phyloP scores from a whole-genome alignment of 768 basidiomycete species.

The Hericium rajendrae region DNA sequence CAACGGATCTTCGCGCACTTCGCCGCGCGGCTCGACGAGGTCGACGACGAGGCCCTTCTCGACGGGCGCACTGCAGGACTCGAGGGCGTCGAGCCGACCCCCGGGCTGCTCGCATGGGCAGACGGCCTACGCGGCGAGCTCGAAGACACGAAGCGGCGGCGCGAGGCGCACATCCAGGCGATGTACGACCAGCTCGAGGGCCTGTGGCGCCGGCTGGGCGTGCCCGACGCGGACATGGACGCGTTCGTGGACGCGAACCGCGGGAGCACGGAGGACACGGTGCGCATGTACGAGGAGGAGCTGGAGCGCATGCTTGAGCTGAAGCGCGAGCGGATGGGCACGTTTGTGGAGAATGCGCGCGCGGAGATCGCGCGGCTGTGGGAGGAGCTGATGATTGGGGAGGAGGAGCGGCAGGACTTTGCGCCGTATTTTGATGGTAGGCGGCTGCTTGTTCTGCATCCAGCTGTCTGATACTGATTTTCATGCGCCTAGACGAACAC shows the following conservation, averaged over 20 bases:
- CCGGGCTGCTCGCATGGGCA: slow-evolving; percentile 67
- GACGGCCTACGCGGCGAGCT: slow-evolving; percentile 46
- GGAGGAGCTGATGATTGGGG: slow-evolving; percentile 80
- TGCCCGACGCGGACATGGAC: slow-evolving; percentile 74
- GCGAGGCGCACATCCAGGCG: slow-evolving; percentile 81
- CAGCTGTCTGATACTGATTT: neutral
- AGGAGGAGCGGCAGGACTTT: slow-evolving; percentile 75
- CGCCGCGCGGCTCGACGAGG: slow-evolving; percentile 10
- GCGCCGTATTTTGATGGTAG: slow-evolving; percentile 76
- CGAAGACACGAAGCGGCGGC: slow-evolving; percentile 59
- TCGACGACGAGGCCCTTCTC: slow-evolving; percentile 19
- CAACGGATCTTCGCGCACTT: slow-evolving; percentile 13
- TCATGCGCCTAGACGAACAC: slow-evolving; percentile 53
- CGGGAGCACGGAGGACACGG: slow-evolving; percentile 69
- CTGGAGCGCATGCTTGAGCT: slow-evolving; percentile 83
- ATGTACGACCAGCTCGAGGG: slow-evolving; percentile 92
- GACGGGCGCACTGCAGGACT: slow-evolving; percentile 34
- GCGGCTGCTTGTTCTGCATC: slow-evolving; percentile 12
- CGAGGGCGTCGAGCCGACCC: slow-evolving; percentile 74
- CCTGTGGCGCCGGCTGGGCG: slow-evolving; percentile 81
- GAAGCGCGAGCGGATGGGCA: slow-evolving; percentile 78
- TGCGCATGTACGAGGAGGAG: slow-evolving; percentile 83
- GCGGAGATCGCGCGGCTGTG: slow-evolving; percentile 73
- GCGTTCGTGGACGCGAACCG: slow-evolving; percentile 83
- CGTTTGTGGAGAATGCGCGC: slow-evolving; percentile 75